Evolutionary conservation across 768 basidiomycete genomes (phyloP).

Genomic region (Leucocoprinus birnbaumii): DNA sequence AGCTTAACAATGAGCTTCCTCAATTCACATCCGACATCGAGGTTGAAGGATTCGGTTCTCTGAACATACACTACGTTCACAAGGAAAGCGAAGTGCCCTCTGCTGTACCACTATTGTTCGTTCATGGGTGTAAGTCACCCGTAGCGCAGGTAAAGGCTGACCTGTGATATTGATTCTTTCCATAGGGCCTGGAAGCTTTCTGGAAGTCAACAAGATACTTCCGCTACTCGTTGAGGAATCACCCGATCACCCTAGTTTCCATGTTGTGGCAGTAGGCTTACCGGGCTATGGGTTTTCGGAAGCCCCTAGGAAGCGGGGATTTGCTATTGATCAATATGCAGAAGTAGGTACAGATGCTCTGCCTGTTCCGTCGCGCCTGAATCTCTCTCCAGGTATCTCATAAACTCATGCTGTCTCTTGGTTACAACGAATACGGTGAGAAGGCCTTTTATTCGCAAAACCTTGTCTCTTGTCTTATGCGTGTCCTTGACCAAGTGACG

Average conservation of each 20-base stretch:
- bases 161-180: not conserved
- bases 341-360: conserved; percentile 32
- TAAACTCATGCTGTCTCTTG: conserved; percentile 46
- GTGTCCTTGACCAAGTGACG: conserved; percentile 20
- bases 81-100: conserved; percentile 36
- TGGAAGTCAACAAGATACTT: conserved; percentile 56
- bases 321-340: conserved; percentile 43
- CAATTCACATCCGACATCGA: conserved; percentile 53
- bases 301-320: conserved; percentile 48
- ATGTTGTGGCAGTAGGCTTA: conserved; percentile 57
- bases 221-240: conserved; percentile 45
- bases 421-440: conserved; percentile 43
- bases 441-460: conserved; percentile 3
- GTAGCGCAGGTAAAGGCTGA: not conserved
- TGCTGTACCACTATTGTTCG: conserved; percentile 39
- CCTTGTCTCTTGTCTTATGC: too few species aligned
- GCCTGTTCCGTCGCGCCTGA: too few species aligned
- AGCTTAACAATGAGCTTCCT: conserved; percentile 46
- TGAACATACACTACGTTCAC: conserved; percentile 56
- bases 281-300: conserved; percentile 66
- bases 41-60: conserved; percentile 39
- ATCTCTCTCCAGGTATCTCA: conserved; percentile 42
- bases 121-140: conserved; percentile 49
- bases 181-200: conserved; percentile 58
- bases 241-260: conserved; percentile 49